A percentile compares a stretch with the other conserved stretches of the same genome.
These are phyloP conservation scores for Ophiobolus disseminans DNA, from an alignment of 2,329 filamentous ascomycete genomes.

Conservation along the genomic window DNA sequence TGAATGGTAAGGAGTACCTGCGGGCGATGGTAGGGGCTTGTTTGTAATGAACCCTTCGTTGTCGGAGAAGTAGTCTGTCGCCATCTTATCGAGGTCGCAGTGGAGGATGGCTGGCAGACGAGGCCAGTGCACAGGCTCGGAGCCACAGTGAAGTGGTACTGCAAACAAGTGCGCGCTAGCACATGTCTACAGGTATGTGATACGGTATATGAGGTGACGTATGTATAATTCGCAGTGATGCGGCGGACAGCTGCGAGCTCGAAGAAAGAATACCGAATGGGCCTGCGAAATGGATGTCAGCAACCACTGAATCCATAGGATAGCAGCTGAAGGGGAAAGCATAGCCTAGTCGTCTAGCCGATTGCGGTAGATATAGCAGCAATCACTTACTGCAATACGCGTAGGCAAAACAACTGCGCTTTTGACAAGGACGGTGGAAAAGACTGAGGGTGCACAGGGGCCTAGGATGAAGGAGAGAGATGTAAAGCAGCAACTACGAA, in stretches of 20 bases:
- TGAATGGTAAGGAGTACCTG: constrained; percentile 72
- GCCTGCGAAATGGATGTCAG: too few relatives aligned
- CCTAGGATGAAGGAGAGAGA: constrained; percentile 16
- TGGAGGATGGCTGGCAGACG: not conserved
- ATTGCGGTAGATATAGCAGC: too few relatives aligned
- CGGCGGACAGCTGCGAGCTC: too few relatives aligned
- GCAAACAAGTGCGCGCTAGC: constrained; percentile 22
- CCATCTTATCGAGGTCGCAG: constrained; percentile 28
- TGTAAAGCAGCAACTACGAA: constrained; percentile 13
- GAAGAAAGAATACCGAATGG: too few relatives aligned
- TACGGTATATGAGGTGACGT: too few relatives aligned
- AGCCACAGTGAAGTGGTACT: constrained; percentile 43
- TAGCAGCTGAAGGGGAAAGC: too few relatives aligned
- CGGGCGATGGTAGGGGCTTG: constrained; percentile 71
- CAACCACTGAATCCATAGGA: too few relatives aligned
- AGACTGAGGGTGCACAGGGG: constrained; percentile 19
- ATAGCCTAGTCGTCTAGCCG: too few relatives aligned
- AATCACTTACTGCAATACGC: too few relatives aligned
- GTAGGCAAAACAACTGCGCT: constrained; percentile 4
- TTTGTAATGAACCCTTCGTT: constrained; percentile 48
- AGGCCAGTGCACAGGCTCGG: constrained; percentile 11
- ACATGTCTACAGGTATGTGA: constrained; percentile 32
- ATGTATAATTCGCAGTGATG: too few relatives aligned
- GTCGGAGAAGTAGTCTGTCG: constrained; percentile 57
- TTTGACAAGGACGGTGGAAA: constrained; percentile 12